phyloP scores from a whole-genome alignment of 495 filamentous ascomycete species.

The Thozetella sp. region DNA sequence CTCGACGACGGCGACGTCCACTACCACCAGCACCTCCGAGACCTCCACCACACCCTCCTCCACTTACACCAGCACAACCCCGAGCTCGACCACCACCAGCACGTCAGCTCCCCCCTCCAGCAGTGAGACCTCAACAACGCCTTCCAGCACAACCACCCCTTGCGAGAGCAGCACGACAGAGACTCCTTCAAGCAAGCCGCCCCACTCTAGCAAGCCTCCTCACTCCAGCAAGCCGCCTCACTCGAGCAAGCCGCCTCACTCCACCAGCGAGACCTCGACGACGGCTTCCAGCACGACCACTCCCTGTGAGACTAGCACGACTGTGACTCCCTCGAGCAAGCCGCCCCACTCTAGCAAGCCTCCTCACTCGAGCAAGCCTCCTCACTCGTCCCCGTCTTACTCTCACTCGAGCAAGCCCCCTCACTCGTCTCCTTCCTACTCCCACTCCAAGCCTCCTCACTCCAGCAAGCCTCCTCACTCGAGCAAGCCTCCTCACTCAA shows the following conservation, averaged over 20 bases:
- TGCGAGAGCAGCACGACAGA: background rate
- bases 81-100: background rate
- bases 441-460: background rate
- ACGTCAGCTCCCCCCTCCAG: slow-evolving; percentile 1
- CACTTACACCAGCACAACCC: slow-evolving; percentile 6
- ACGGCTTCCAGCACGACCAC: too few species aligned
- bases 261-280: background rate
- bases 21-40: slow-evolving; percentile 1
- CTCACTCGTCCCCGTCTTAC: too few species aligned
- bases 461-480: background rate
- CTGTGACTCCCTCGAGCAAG: too few species aligned
- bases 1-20: slow-evolving; percentile 4
- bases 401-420: background rate
- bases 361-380: background rate
- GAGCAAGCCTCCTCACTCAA: background rate
- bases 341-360: background rate
- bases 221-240: background rate
- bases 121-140: slow-evolving; percentile 16
- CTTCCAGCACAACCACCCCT: slow-evolving; percentile 7
- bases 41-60: slow-evolving; percentile 24
- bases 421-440: too few species aligned
- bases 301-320: too few species aligned
- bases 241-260: background rate
- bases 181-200: background rate
- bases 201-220: too few species aligned